Evolutionary conservation across 2,329 filamentous ascomycete genomes (phyloP).

Genomic region (Cercospora canescens): DNA sequence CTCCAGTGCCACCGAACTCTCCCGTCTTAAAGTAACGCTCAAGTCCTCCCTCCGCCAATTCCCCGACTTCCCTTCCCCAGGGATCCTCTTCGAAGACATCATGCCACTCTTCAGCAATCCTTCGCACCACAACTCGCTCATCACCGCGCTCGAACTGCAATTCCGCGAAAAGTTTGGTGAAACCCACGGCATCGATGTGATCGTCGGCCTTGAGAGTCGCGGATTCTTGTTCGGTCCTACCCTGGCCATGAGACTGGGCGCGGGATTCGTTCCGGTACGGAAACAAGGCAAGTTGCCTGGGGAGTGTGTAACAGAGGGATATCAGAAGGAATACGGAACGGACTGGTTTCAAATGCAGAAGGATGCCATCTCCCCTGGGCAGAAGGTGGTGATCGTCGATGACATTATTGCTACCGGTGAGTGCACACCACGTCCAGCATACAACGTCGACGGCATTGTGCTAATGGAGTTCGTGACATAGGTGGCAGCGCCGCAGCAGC

Average conservation of each 20-base stretch:
- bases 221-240: conserved; percentile 95
- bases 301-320: conserved; percentile 78
- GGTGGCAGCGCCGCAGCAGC: conserved; percentile 90
- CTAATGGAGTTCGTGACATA: conserved; percentile 40
- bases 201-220: conserved; percentile 89
- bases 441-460: neutral
- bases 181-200: conserved; percentile 62
- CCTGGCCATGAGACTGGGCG: conserved; percentile 78
- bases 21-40: conserved; percentile 67
- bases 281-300: conserved; percentile 97
- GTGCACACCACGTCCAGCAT: conserved; percentile 35
- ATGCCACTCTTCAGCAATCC: conserved; percentile 89
- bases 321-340: conserved; percentile 93
- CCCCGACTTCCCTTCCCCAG: conserved; percentile 86
- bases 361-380: conserved; percentile 78
- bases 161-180: conserved; percentile 63
- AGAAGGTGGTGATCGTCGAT: conserved; percentile 91
- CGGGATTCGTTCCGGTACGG: conserved; percentile 87
- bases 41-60: conserved; percentile 76
- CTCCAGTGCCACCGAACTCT: conserved; percentile 42
- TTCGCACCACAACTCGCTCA: conserved; percentile 69
- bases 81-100: conserved; percentile 97
- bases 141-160: conserved; percentile 84
- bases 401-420: conserved; percentile 98
- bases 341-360: conserved; percentile 96